Conservation (phyloP, 1,284 basidiomycete genomes). For the Macrocystidia cucumis region DNA sequence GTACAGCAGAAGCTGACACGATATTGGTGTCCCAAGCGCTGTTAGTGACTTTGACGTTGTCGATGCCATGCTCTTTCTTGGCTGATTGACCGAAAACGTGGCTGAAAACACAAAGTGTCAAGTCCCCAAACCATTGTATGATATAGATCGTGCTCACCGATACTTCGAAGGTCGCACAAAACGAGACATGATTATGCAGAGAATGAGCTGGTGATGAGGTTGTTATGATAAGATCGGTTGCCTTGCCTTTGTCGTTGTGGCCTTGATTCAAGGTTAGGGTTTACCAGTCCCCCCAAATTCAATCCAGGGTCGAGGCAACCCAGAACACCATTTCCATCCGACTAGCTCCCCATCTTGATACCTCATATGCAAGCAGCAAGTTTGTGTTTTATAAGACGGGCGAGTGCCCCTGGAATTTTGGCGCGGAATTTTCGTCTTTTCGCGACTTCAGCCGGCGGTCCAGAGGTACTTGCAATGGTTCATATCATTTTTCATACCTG, state of each 20-base stretch:
- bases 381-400: too few relatives aligned
- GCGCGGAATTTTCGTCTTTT: conserved; percentile 1
- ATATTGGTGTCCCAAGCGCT: conserved; percentile 97
- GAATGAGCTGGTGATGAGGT: neutral
- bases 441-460: neutral
- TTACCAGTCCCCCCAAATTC: too few relatives aligned
- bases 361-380: too few relatives aligned
- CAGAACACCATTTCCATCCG: too few relatives aligned
- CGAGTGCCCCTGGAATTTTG: too few relatives aligned
- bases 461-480: too few relatives aligned
- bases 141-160: conserved; percentile 37
- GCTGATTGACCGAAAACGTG: conserved; percentile 86
- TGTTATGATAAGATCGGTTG: too few relatives aligned
- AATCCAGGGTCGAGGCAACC: too few relatives aligned
- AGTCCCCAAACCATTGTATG: conserved; percentile 6
- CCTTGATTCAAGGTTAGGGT: too few relatives aligned
- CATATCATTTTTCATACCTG: conserved; percentile 1
- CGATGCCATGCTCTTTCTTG: conserved; percentile 80
- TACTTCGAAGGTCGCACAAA: conserved; percentile 71
- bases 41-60: conserved; percentile 87
- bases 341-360: too few relatives aligned
- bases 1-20: conserved; percentile 77
- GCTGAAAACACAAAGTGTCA: conserved; percentile 36
- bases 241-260: too few relatives aligned
- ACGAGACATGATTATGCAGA: conserved; percentile 43